These are phyloP conservation scores for Rhizophagus clarus DNA, from an alignment of 192 early-diverging fungal species.

Conservation along the genomic window DNA sequence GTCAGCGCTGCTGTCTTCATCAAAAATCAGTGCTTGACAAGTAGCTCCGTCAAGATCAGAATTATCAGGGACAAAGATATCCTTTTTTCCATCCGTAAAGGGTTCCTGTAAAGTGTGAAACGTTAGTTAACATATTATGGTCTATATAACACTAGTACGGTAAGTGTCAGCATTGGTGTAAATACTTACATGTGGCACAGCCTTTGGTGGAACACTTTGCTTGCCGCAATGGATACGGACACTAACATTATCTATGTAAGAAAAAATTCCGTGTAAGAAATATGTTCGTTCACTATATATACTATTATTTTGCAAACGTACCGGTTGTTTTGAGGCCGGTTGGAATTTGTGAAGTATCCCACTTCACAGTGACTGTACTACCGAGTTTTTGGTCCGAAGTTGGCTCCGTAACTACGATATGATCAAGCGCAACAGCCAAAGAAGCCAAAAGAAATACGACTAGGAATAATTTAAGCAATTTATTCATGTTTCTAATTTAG, in stretches of 20 bases:
- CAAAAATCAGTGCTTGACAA: too few relatives aligned
- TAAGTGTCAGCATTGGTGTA: too few relatives aligned
- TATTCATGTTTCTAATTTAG: neutral
- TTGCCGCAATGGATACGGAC: neutral
- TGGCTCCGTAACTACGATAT: neutral
- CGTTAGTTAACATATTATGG: too few relatives aligned
- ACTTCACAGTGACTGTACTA: neutral
- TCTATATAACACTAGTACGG: too few relatives aligned
- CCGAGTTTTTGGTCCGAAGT: neutral
- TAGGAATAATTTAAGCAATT: neutral
- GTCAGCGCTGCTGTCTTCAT: too few relatives aligned
- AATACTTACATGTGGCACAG: too few relatives aligned
- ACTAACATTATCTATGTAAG: neutral
- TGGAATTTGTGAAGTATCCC: neutral
- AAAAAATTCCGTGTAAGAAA: neutral
- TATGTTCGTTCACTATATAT: neutral
- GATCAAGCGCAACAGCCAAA: neutral
- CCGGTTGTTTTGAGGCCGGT: neutral
- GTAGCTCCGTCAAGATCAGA: too few relatives aligned
- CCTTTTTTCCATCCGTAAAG: too few relatives aligned
- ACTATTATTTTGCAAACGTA: neutral
- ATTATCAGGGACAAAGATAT: too few relatives aligned
- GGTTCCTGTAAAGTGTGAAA: too few relatives aligned
- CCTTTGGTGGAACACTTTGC: too few relatives aligned
- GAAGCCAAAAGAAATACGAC: neutral